Evolutionary conservation across 2,329 filamentous ascomycete genomes (phyloP).

Genomic region (Paraphoma sp.): DNA sequence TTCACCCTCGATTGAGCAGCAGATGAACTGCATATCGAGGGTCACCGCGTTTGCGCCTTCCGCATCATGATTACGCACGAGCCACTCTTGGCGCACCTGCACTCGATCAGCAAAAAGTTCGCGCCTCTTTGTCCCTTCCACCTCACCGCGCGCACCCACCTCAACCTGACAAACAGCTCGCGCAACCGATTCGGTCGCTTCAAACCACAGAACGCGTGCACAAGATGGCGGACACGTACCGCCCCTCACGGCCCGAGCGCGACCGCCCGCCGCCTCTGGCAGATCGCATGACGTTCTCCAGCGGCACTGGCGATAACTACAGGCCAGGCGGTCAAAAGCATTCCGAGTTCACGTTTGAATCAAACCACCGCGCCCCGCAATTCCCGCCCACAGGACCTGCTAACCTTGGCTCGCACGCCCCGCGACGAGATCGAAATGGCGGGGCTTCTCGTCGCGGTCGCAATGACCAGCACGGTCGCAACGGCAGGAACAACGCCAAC

Average conservation of each 20-base stretch:
- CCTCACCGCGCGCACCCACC: constrained; percentile 6
- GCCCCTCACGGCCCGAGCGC: constrained; percentile 24
- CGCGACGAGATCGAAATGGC: constrained; percentile 19
- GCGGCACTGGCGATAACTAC: constrained; percentile 37
- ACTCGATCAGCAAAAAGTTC: constrained; percentile 20
- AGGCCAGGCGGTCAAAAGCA: constrained; percentile 26
- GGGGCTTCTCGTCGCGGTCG: constrained; percentile 17
- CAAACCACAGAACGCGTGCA: constrained; percentile 8
- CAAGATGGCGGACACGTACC: constrained; percentile 37
- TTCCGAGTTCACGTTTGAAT: constrained; percentile 44
- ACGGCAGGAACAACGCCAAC: constrained; percentile 27
- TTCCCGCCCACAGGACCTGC: constrained; percentile 39
- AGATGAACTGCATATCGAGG: too few relatives aligned
- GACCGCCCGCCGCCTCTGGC: constrained; percentile 26
- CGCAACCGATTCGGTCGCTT: constrained; percentile 1
- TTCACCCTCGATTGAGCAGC: too few relatives aligned
- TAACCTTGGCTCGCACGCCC: constrained; percentile 17
- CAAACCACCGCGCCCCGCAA: constrained; percentile 31
- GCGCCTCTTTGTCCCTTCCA: constrained; percentile 11
- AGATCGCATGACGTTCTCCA: constrained; percentile 37
- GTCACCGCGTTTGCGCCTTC: background rate
- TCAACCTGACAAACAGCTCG: constrained; percentile 7
- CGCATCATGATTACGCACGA: constrained; percentile 5
- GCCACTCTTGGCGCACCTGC: constrained; percentile 16
- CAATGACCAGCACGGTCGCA: constrained; percentile 6